These are phyloP conservation scores for Malbranchea zuffiana DNA, from an alignment of 2,329 filamentous ascomycete genomes.

Conservation along the genomic window DNA sequence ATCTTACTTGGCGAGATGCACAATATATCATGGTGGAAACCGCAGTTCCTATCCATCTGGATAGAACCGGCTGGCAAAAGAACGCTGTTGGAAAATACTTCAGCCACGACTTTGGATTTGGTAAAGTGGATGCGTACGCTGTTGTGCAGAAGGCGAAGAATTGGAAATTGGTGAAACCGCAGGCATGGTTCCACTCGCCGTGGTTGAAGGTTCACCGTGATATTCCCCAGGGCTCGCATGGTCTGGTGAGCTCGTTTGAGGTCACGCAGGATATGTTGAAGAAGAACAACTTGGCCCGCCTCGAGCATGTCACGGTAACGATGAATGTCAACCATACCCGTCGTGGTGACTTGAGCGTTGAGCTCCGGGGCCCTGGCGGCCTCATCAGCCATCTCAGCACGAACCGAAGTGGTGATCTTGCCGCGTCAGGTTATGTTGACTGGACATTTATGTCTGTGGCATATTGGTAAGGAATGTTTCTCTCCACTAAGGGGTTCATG, in stretches of 20 bases:
- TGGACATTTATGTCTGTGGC: conserved; percentile 99
- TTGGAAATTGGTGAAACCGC: conserved; percentile 83
- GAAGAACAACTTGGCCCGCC: conserved; percentile 66
- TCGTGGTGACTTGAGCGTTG: conserved; percentile 84
- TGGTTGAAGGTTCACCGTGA: conserved; percentile 81
- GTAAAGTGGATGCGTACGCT: conserved; percentile 80
- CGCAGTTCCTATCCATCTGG: conserved; percentile 65
- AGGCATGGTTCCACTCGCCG: conserved; percentile 87
- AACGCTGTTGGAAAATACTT: conserved; percentile 74
- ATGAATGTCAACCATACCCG: conserved; percentile 89
- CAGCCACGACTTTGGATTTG: conserved; percentile 91
- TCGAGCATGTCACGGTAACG: conserved; percentile 93
- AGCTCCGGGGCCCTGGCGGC: conserved; percentile 73
- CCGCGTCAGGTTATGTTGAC: conserved; percentile 63
- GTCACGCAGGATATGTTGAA: conserved; percentile 72
- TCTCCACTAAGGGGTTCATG: background rate
- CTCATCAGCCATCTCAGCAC: conserved; percentile 75
- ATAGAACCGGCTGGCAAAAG: conserved; percentile 66
- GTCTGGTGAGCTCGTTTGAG: conserved; percentile 67
- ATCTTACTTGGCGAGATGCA: conserved; percentile 85
- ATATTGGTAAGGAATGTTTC: conserved; percentile 60
- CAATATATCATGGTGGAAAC: conserved; percentile 84
- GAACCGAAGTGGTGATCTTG: conserved; percentile 58
- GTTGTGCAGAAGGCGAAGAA: conserved; percentile 76
- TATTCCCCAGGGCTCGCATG: conserved; percentile 75